Base-by-base conservation (phyloP, 164 flowering plant genomes). In the Chimonanthus praecox region DNA sequence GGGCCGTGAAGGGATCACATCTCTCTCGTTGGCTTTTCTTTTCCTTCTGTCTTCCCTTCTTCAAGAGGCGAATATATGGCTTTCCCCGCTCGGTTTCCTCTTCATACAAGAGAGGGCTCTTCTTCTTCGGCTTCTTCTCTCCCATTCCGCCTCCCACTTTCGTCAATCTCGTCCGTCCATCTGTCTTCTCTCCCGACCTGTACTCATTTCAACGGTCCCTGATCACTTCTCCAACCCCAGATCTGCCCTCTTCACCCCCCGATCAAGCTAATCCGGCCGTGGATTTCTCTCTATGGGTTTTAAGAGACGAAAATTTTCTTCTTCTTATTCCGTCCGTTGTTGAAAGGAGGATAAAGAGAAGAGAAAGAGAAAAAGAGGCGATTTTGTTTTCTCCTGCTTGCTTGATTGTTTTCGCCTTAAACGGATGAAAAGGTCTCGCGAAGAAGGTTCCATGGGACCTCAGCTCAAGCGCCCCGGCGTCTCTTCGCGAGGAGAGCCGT, bases 361-460 rank as follows among this genome's bases (percentile, higher is more conserved):
- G 33, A 33, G 33, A 33, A 33, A 33, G 33, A 33, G 33, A 33
- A 33, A 33, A 54, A 51, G 15, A 54, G 16, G 60, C 5, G 60
- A 54, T 11, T 54, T 54, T 54, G n/a, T 54, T 54, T 54, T 54
- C 16, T 54, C 16, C 16, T 4, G 11, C 13, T 54, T 54, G 60
- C n/a, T 54, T 33, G 33, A 33, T 13, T 54, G 4, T 54, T 54
- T n/a, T 54, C n/a, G 60, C 11, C 60, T 13, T 13, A n/a, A n/a
- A 54, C 16, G 4, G 79, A 90, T 92, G 97, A 92, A 92, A 82
- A 86, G 96, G 90, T 82, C 86, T 47, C 81, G 96, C 75, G 97
- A 88, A 5, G 97, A 89, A 33, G 84, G 64, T 68, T 87, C 68
- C 71, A 73, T 74, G 80, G 84, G 83, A 43, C 74, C 92, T 74